These are phyloP conservation scores for Monosporascus sp. DNA, from an alignment of 2,329 filamentous ascomycete genomes.

Conservation along the genomic window DNA sequence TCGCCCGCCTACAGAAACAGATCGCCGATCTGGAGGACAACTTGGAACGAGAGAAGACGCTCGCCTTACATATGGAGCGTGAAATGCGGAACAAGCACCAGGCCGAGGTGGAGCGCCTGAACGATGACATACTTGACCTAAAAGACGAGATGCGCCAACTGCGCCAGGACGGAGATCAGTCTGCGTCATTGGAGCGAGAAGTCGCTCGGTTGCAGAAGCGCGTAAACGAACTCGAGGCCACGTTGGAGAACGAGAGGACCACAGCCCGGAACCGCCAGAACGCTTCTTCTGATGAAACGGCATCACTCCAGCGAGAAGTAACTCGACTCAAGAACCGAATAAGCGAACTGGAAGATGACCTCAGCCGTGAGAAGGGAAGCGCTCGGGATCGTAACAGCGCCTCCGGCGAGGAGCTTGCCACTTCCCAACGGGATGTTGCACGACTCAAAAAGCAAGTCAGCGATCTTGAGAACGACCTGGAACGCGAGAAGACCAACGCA, in stretches of 20 bases:
- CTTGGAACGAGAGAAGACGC: conserved; percentile 49
- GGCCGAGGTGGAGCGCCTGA: conserved; percentile 45
- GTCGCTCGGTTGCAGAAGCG: conserved; percentile 18
- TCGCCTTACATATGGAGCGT: conserved; percentile 55
- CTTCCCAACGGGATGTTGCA: conserved; percentile 16
- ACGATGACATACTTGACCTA: conserved; percentile 40
- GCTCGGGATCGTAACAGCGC: conserved; percentile 55
- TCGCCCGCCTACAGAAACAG: conserved; percentile 44
- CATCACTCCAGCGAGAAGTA: conserved; percentile 59
- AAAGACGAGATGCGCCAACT: conserved; percentile 36
- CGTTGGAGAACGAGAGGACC: conserved; percentile 50
- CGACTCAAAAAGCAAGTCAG: conserved; percentile 15
- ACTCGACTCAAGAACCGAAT: conserved; percentile 40
- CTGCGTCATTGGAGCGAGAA: conserved; percentile 16
- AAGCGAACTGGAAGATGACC: conserved; percentile 39
- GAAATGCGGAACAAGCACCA: conserved; percentile 50
- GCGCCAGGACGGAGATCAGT: conserved; percentile 15
- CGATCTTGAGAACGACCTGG: conserved; percentile 18
- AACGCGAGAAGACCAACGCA: conserved; percentile 59
- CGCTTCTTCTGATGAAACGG: conserved; percentile 58
- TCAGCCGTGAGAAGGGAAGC: conserved; percentile 49
- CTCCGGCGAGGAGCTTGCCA: conserved; percentile 38
- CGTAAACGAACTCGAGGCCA: conserved; percentile 16
- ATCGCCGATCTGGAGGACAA: conserved; percentile 42
- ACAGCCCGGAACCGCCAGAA: conserved; percentile 64